Base-by-base conservation (phyloP, 805 yeast species). In the Saccharomycopsis malanga region DNA sequence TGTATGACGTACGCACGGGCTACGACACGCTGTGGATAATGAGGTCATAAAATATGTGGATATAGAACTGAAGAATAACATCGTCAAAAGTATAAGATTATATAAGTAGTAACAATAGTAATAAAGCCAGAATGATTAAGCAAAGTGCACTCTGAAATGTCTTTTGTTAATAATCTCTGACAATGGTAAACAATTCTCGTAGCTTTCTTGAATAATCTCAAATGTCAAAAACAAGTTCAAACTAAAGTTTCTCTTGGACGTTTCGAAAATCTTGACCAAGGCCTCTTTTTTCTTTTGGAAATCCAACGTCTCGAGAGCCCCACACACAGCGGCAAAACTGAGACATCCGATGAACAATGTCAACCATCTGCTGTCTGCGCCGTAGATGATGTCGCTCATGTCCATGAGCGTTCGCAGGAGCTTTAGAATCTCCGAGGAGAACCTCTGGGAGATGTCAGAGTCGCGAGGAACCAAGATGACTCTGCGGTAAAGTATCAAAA, bases 401-500 rank as follows among this genome's bases (percentile, higher is more conserved):
- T 44, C 38, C 17, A 17, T 17, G 32, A 46, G 36, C 10, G 27
- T 34, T n/a, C 18, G 10, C n/a, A 22, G 14, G 10, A 46, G 24
- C 17, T 30, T 35, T n/a, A 46, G 3, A 12, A 46, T 46, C 37
- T 46, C 42, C 23, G 23, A 15, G 17, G 34, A 6, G 20, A 46
- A 46, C 24, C 29, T 34, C 27, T 47, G 50, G 25, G 44, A 39
- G 15, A 47, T 37, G 3, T 47, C 46, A 18, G 47, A 43, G 23
- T 47, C 47, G 23, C 47, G 29, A 12, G 50, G 50, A 14, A 47
- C 23, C 46, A 42, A 37, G 17, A 47, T 38, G 9, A 47, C 50
- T n/a, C 50, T 12, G 20, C 50, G 12, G 25, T 47, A 47, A 9
- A 47, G 27, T n/a, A 42, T 47, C 44, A 47, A 37, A 21, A 47